Evolutionary conservation across 176 grass and related monocot species (phyloP), one percentile per base, ranked within the genome.

Genomic region (Bothriochloa decipiens): DNA sequence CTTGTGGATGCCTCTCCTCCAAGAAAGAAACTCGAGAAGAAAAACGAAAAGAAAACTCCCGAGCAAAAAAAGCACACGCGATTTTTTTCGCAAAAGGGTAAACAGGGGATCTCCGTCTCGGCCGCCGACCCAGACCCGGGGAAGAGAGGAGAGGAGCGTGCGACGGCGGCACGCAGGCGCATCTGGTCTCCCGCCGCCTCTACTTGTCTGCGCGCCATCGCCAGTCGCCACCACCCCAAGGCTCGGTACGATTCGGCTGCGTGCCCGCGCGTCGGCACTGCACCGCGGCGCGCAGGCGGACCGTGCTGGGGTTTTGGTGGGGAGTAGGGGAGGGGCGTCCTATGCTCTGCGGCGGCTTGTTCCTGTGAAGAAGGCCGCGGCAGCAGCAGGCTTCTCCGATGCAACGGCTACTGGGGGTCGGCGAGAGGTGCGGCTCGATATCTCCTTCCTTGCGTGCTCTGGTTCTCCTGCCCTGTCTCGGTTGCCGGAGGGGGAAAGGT

Each of bases 371-470:
- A 1, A 1, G 33, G 81, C 7, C 25, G 65, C 20, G 10, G 52
- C 12, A 0, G 66, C 8, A 55, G 18, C 25, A 70, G 79, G 75
- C 29, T 52, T 20, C 8, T 68, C 37, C 83, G 68, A 94, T 94
- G 92, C 77, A 86, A 58, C 78, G 92, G 71, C 81, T 94, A 65
- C 20, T 89, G 53, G 87, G 77, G 5, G 25, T 91, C 62, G 58
- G 90, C 69, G 82, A 86, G 88, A 94, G 92, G 92, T 94, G 77
- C 68, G 75, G 7, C 47, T 46, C 36, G 32, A 39, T 53, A 11
- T 14, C 61, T 32, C 2, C 20, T 13, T 47, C 18, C 25, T 49
- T 17, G 10, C 13, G 11, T 50, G 61, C 60, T 16, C 64, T 36
- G 28, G 22, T 68, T 68, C 18, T 39, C 78, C 27, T 68, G 42